A percentile compares a stretch with the other conserved stretches of the same genome.
Conservation (phyloP, 148 eudicot species). For the Cornus florida region DNA sequence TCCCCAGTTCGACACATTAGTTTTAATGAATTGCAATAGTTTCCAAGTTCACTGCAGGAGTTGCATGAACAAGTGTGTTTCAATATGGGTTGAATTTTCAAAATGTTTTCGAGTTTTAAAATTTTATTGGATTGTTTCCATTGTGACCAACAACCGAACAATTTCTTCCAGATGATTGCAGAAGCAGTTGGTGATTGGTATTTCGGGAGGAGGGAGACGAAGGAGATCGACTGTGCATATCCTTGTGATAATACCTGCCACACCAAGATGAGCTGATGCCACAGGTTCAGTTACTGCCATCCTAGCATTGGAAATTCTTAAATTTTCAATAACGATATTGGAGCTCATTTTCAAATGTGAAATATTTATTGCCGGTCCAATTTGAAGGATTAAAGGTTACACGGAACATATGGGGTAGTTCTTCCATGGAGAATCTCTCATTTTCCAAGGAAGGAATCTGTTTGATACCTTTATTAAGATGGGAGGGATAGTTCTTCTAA, state of each 20-base stretch:
- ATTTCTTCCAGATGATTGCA: constrained; percentile 63
- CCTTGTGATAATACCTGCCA: constrained; percentile 79
- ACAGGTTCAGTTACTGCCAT: neutral
- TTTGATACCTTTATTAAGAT: neutral
- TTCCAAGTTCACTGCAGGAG: neutral
- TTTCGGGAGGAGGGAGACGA: constrained; percentile 54
- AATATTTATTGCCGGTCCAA: neutral
- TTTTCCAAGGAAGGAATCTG: neutral
- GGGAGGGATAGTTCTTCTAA: neutral
- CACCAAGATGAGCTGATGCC: constrained; percentile 38
- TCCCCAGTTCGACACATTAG: too few species aligned
- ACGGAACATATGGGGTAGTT: neutral
- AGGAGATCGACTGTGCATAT: constrained; percentile 65
- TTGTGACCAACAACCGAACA: neutral
- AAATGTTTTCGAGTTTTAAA: too few species aligned
- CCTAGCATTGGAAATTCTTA: neutral
- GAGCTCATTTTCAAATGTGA: too few species aligned
- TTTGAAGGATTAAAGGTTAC: neutral
- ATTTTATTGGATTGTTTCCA: neutral
- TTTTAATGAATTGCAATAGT: too few species aligned
- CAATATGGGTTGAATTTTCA: neutral
- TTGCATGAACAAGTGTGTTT: neutral
- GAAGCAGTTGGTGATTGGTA: constrained; percentile 95
- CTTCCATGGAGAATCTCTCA: neutral
- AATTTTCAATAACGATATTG: neutral